phyloP scores from a whole-genome alignment of 2,329 filamentous ascomycete genomes.

The Aspergillus floridensis region DNA sequence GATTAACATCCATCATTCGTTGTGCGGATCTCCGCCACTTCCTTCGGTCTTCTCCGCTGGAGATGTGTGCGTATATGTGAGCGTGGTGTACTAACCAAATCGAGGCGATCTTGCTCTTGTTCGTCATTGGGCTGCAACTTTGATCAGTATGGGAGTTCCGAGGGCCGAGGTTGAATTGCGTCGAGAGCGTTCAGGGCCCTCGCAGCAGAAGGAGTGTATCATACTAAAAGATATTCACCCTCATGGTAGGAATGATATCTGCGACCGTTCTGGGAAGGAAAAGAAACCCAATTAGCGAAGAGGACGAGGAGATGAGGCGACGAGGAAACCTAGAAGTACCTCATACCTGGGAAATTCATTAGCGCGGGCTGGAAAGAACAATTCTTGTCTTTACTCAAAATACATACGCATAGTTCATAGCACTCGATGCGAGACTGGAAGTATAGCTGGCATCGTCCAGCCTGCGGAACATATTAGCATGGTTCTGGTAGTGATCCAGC shows the following conservation, averaged over 20 bases:
- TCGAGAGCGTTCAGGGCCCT: too few species aligned
- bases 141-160: not conserved
- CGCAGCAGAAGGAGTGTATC: not conserved
- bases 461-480: conserved; percentile 3
- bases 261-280: conserved; percentile 27
- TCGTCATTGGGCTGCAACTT: conserved; percentile 32
- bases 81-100: conserved; percentile 25
- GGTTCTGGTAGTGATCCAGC: not conserved
- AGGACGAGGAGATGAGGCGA: not conserved
- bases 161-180: not conserved
- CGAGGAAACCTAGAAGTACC: conserved; percentile 17
- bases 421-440: conserved; percentile 31
- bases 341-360: conserved; percentile 29
- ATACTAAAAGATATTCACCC: conserved; percentile 31
- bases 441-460: conserved; percentile 30
- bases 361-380: not conserved
- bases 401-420: conserved; percentile 32
- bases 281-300: not conserved
- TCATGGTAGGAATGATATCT: conserved; percentile 34
- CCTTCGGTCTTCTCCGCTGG: not conserved
- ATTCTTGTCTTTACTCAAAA: too few species aligned
- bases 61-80: not conserved
- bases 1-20: conserved; percentile 1
- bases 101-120: conserved; percentile 36
- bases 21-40: not conserved